A percentile compares a stretch with the other conserved stretches of the same genome.
Conservation (phyloP, 371 early-diverging fungal genomes). For the Mucor plumbeus region DNA sequence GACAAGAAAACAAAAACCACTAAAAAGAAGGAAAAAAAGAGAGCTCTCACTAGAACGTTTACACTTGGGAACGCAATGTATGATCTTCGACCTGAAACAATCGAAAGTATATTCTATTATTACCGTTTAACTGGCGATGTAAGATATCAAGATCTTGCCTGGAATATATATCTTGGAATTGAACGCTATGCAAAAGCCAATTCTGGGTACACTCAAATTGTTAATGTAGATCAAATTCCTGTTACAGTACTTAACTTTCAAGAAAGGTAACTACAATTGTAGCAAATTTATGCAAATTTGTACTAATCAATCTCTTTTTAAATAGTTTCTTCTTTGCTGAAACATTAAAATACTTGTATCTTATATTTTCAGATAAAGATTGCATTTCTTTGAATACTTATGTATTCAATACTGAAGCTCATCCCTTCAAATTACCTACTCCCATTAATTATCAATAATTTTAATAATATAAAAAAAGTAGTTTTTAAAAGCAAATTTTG, state of each 20-base stretch:
- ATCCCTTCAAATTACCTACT: constrained; percentile 55
- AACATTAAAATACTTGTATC: constrained; percentile 90
- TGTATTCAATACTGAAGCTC: constrained; percentile 82
- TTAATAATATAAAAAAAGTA: background rate
- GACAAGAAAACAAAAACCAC: background rate
- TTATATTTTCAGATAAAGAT: constrained; percentile 70
- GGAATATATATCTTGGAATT: constrained; percentile 64
- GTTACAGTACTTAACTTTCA: constrained; percentile 47
- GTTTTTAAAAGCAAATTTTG: background rate
- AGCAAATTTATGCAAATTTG: background rate
- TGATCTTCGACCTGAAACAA: constrained; percentile 72
- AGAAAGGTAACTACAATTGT: constrained; percentile 34
- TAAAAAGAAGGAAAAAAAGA: background rate
- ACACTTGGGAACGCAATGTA: constrained; percentile 23
- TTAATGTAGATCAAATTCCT: constrained; percentile 47
- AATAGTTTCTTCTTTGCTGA: constrained; percentile 83
- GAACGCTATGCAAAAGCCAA: constrained; percentile 56
- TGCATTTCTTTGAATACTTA: constrained; percentile 69
- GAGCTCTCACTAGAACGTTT: constrained; percentile 14
- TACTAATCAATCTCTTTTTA: background rate
- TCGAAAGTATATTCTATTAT: constrained; percentile 76
- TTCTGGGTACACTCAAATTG: constrained; percentile 64
- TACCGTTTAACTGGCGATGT: constrained; percentile 71
- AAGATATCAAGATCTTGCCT: constrained; percentile 68
- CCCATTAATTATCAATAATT: constrained; percentile 24